These are phyloP conservation scores for Saturnispora besseyi DNA, from an alignment of 805 yeast species.

Conservation along the genomic window DNA sequence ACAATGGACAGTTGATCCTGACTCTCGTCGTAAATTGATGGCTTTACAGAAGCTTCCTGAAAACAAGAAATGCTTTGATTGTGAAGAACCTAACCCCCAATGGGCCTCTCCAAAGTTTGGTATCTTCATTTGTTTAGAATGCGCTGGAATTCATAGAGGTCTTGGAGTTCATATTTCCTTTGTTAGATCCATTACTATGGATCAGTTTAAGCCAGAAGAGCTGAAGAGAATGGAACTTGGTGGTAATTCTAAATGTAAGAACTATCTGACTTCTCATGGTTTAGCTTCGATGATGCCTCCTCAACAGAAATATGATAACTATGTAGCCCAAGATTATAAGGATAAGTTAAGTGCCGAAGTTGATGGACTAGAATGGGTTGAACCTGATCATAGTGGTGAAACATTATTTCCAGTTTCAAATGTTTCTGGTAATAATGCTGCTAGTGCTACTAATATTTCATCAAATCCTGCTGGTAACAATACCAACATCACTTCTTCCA, in stretches of 20 bases:
- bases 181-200: conserved; percentile 96
- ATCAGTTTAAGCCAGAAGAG: conserved; percentile 93
- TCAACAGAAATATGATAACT: conserved; percentile 72
- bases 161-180: conserved; percentile 95
- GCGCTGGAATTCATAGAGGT: conserved; percentile 96
- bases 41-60: conserved; percentile 73
- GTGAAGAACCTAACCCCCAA: conserved; percentile 93
- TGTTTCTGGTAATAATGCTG: background rate
- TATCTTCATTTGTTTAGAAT: conserved; percentile 91
- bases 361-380: conserved; percentile 62
- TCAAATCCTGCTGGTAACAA: background rate
- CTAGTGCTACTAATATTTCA: background rate
- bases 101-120: conserved; percentile 99
- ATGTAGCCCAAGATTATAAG: conserved; percentile 92
- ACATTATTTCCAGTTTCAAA: conserved; percentile 28
- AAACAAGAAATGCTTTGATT: conserved; percentile 88
- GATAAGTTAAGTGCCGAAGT: conserved; percentile 65
- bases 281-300: conserved; percentile 56
- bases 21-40: conserved; percentile 69
- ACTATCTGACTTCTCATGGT: conserved; percentile 65
- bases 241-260: conserved; percentile 71
- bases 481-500: background rate
- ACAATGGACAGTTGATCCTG: conserved; percentile 90
- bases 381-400: conserved; percentile 50
- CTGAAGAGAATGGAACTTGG: conserved; percentile 86